Evolutionary conservation across 331 rosid species (phyloP).

Genomic region (Malus hybrid): DNA sequence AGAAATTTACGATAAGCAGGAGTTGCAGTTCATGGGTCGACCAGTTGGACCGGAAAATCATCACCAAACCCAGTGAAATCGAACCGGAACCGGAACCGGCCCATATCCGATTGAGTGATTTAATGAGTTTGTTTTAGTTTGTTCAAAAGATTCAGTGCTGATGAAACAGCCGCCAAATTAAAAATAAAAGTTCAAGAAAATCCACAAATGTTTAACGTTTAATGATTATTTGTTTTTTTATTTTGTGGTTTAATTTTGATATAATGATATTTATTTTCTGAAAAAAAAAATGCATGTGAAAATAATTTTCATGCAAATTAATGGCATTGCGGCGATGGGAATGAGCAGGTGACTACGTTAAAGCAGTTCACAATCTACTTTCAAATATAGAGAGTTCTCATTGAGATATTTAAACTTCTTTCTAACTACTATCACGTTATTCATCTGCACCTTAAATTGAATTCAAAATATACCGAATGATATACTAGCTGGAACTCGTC

Average conservation of each 20-base stretch:
- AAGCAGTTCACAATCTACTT: no score
- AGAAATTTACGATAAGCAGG: constrained; percentile 57
- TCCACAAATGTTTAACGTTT: no score
- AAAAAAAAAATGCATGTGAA: not conserved
- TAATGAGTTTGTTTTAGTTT: not conserved
- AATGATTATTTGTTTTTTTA: not conserved
- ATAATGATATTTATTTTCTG: not conserved
- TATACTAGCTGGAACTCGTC: no score
- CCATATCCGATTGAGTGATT: not conserved
- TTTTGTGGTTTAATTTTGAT: not conserved
- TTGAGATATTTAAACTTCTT: no score
- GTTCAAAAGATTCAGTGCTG: not conserved
- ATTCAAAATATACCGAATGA: no score
- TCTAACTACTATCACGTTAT: no score
- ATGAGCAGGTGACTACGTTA: no score
- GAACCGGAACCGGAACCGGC: not conserved
- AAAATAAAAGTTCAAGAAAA: no score
- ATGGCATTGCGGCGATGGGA: not conserved
- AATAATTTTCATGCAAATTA: not conserved
- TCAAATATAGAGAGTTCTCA: no score
- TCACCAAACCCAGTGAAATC: not conserved
- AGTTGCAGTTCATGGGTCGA: constrained; percentile 49
- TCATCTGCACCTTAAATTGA: no score
- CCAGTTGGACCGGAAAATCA: constrained; percentile 19
- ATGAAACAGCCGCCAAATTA: no score